phyloP scores from a whole-genome alignment of 2,329 filamentous ascomycete species.

The Chrysoporthe puriensis region DNA sequence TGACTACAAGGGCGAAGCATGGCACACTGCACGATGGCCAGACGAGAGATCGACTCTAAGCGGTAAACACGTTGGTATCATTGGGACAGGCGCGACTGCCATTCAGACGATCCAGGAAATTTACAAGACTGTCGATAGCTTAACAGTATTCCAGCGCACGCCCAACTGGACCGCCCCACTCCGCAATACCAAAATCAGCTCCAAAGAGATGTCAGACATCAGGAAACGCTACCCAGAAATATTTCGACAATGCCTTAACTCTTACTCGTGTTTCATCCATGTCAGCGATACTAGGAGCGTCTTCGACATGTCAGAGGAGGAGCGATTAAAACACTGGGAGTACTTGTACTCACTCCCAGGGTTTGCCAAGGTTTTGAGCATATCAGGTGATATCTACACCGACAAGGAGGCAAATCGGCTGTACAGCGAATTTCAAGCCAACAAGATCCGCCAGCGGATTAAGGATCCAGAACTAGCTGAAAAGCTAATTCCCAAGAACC shows the following conservation, averaged over 20 bases:
- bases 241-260: constrained; percentile 49
- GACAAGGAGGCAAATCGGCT: constrained; percentile 46
- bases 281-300: constrained; percentile 40
- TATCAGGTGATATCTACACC: constrained; percentile 40
- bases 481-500: constrained; percentile 44
- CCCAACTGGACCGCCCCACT: constrained; percentile 59
- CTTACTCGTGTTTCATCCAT: constrained; percentile 50
- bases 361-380: constrained; percentile 47
- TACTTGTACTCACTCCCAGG: constrained; percentile 44
- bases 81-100: constrained; percentile 16
- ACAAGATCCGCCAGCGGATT: constrained; percentile 42
- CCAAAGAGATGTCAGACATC: constrained; percentile 47
- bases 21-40: constrained; percentile 19
- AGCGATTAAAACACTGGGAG: constrained; percentile 44
- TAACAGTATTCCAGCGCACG: constrained; percentile 57
- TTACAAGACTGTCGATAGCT: constrained; percentile 33
- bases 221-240: constrained; percentile 41
- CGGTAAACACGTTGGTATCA: constrained; percentile 14
- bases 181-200: constrained; percentile 47
- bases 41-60: background rate
- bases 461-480: constrained; percentile 42
- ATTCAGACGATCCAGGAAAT: constrained; percentile 16
- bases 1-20: constrained; percentile 14
- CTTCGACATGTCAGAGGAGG: constrained; percentile 44
- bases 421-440: constrained; percentile 35